Evolutionary conservation across 1,284 basidiomycete species (phyloP).

Genomic region (Termitomyces sp.): DNA sequence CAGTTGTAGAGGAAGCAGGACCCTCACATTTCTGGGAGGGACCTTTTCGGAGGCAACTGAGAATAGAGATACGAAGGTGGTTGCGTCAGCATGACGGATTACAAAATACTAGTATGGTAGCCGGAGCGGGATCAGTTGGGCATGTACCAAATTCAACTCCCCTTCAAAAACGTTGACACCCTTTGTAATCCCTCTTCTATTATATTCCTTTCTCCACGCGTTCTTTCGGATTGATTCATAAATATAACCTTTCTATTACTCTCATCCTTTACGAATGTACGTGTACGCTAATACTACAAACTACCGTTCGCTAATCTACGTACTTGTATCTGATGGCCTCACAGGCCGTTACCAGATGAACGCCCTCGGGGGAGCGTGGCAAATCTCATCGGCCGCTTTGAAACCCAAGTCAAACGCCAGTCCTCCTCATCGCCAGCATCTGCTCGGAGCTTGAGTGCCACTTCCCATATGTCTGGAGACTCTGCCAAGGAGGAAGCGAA

Average conservation of each 20-base stretch:
- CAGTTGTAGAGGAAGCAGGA: conserved; percentile 27
- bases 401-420: conserved; percentile 67
- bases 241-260: conserved; percentile 5
- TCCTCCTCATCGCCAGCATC: conserved; percentile 33
- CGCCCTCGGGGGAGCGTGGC: conserved; percentile 75
- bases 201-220: conserved; percentile 9
- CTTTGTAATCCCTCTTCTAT: conserved; percentile 9
- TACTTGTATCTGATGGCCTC: conserved; percentile 16
- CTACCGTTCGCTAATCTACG: conserved; percentile 6
- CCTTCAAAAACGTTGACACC: background rate
- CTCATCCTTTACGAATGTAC: conserved; percentile 25
- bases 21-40: conserved; percentile 43
- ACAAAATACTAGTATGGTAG: background rate
- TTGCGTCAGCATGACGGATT: conserved; percentile 29
- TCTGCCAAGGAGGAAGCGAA: conserved; percentile 56
- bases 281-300: conserved; percentile 13
- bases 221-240: conserved; percentile 4
- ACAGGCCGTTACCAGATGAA: conserved; percentile 78
- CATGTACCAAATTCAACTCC: conserved; percentile 1
- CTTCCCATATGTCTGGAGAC: conserved; percentile 60
- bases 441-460: conserved; percentile 54
- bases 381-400: conserved; percentile 79
- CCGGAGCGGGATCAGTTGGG: conserved; percentile 15
- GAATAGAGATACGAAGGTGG: conserved; percentile 24
- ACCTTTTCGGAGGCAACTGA: conserved; percentile 21